Evolutionary conservation across 1,284 basidiomycete species (phyloP), one percentile per base, ranked within the genome.

Genomic region (Spongispora temasekensis): DNA sequence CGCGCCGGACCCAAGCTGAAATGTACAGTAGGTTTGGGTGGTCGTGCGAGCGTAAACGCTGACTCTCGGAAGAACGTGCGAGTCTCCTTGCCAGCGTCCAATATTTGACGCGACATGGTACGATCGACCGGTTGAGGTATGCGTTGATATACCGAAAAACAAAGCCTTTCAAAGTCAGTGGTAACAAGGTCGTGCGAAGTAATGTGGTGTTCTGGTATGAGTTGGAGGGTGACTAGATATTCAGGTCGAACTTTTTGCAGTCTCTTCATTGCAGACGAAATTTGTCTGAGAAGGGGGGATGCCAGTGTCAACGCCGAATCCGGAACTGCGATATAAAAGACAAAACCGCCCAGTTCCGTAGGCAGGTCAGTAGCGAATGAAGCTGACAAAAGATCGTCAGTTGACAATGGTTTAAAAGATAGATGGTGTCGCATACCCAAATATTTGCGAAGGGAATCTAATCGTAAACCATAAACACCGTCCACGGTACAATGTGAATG

Each of bases 271-370:
- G 84, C 79, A 8, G 82, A 83, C 56, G 88, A 81, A 44, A 89
- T 77, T 67, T 88, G 85, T n/a, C 89, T 85, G 19, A 91, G 80
- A 28, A 80, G 71, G 15, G 83, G 81, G 1, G 86, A 89, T 21
- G 83, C 78, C 19, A 88, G 79, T 0, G 81, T 84, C 71, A 88
- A 82, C 37, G 82, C 77, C 27, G 77, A 74, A n/a, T 80, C 71
- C 1, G 87, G 90, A 1, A 84, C 79, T 37, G 89, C 78, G 50
- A 94, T 76, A 69, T 92, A 91, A 66, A 94, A 80, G 23, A 93
- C 81, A 37, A 87, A 71, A 59, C 80, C 79, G 12, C 74, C 68
- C 32, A 72, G 66, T 17, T 74, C 65, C n/a, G 70, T 59, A 8
- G 78, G 73, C 15, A 89, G 72, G 52, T 74, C 78, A 7, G 79